These are phyloP conservation scores for Citrus mangshanensis DNA, from an alignment of 345 rosid genomes.

Conservation along the genomic window DNA sequence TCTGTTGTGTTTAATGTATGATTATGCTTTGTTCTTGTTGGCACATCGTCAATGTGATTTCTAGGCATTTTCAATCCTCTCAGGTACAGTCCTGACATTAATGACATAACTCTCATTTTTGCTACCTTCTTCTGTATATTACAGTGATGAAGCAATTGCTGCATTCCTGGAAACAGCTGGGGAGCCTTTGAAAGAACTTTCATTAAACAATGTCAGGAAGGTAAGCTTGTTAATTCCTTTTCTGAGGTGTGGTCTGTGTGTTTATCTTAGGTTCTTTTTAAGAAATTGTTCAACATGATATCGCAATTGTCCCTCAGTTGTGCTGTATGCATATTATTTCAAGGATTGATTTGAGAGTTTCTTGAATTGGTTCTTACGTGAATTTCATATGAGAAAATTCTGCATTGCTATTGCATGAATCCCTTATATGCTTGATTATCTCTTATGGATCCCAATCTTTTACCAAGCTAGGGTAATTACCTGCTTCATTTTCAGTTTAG, in stretches of 20 bases:
- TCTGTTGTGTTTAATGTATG: neutral
- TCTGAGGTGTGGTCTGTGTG: neutral
- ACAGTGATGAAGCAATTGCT: conserved; percentile 90
- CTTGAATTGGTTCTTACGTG: neutral
- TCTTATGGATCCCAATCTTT: neutral
- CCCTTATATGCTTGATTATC: neutral
- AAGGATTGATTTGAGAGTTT: neutral
- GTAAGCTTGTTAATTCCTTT: conserved; percentile 28
- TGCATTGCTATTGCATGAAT: neutral
- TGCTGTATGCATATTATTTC: neutral
- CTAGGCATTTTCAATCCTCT: conserved; percentile 1
- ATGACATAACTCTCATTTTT: neutral
- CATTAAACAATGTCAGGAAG: conserved; percentile 70
- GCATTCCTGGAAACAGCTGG: conserved; percentile 85
- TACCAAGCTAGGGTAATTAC: neutral
- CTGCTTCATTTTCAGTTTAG: neutral
- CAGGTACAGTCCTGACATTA: neutral
- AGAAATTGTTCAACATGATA: neutral
- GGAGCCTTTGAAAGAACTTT: conserved; percentile 55
- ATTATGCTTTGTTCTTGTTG: neutral
- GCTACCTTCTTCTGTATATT: neutral
- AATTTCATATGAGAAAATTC: neutral
- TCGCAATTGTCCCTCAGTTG: neutral
- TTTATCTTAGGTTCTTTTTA: neutral
- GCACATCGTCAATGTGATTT: neutral